Evolutionary conservation across 768 basidiomycete genomes (phyloP), one percentile per base, ranked within the genome.

Genomic region (Leccinum disarticulatum): DNA sequence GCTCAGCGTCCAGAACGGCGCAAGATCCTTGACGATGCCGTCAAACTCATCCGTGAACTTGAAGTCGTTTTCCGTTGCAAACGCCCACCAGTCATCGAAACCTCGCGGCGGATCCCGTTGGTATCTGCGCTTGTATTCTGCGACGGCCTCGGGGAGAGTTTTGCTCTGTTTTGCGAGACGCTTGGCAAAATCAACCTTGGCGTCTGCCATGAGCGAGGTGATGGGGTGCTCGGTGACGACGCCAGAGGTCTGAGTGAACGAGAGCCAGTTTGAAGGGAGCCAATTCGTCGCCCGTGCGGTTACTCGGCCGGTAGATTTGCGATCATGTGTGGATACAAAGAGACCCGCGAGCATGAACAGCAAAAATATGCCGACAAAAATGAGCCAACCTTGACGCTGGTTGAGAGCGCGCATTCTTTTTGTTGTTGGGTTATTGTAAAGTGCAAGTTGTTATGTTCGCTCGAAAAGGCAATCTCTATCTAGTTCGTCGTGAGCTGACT

Each of bases 1-100:
- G 7, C 81, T 78, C 38, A 97, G 68, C 8, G 80, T 72, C 87
- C 90, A 93, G 73, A 95, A 98, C 1, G 95, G 95, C 25, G 81
- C 84, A 53, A 99, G 75, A 70, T 98, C 96, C 55, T 81, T 79
- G 35, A 83, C 69, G n/a, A 96, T 79, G 5, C 82, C 81, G 60
- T 93, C 92, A 67, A 93, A 98, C 70, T 98, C 96, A 72, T 98
- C 96, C 5, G 90, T 79, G 75, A 98, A 84, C 66, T 86, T 83
- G 51, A 91, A 87, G 6, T 83, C 75, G 73, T 93, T 83, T 58
- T 84, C 78, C 71, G 81, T 76, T 14, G 88, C 90, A 73, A 93
- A 98, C 49, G 74, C 70, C 83, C 87, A 96, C 96, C 96, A 98
- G 30, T 81, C 76, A 69, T 94, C 95, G 63, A 98, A 99, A 1